Evolutionary conservation across 129 eudicot species (phyloP), one percentile per base, ranked within the genome.

Genomic region (Solidago caesia): DNA sequence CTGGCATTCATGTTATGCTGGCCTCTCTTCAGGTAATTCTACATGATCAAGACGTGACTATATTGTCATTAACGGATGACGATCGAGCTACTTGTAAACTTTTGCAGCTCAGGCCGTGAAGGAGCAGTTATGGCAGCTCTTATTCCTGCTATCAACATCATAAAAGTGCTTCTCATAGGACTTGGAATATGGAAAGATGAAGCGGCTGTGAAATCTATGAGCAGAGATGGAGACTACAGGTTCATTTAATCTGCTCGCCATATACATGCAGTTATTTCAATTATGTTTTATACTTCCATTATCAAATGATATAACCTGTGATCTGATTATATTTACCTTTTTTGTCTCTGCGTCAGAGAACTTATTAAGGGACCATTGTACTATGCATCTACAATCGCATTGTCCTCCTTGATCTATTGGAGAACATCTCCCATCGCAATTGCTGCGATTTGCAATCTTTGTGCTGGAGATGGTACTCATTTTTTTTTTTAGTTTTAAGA

Each of bases 1-100:
- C 73, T 90, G 71, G 96, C 81, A 14, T 93, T 93, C 96, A 93
- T 90, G 98, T 91, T 93, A 65, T 93, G 97, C 89, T 93, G 98
- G 98, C 98, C 98, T 71, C 85, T 93, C 73, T 93, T 93, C 95
- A 93, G 98, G 96, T 93, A 88, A 59, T 49, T 63, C 52, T 62
- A 43, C 26, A 45, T 46, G 42, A 75, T 8, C 4, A 51, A 68
- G 48, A 13, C 21, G 26, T 43, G 58, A 49, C 14, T n/a, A 29
- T 58, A 43, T 44, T 64, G 62, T 65, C 73, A 65, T 72, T 64
- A 46, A 21, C 15, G 42, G 70, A 46, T 72, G 8, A 8, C 68
- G 59, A 74, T 75, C n/a, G 48, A 79, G 72, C 79, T 78, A 26
- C 13, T 78, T 42, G 25, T 78, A 53, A 68, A 68, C 79, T 44